Percentiles rank a stretch among this genome's conserved stretches.
Conservation (phyloP, 352 stramenopile genomes). For the Ophiocytium majus region DNA sequence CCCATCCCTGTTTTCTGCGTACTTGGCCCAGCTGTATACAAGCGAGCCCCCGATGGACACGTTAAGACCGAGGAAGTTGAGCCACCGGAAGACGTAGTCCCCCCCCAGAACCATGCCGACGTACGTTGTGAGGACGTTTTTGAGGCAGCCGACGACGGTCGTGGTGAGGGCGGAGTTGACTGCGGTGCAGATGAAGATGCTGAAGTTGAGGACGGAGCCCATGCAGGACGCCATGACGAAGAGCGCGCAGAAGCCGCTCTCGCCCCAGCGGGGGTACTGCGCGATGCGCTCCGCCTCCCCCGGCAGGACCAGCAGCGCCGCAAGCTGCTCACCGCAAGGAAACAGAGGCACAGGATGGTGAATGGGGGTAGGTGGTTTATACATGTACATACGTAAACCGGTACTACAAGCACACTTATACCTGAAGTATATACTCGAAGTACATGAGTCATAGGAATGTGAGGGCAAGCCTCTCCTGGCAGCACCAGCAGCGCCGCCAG, state of each 20-base stretch:
- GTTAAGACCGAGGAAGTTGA: slow-evolving; percentile 64
- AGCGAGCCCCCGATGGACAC: slow-evolving; percentile 56
- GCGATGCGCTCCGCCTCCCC: slow-evolving; percentile 53
- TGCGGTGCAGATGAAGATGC: slow-evolving; percentile 66
- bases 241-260: slow-evolving; percentile 54
- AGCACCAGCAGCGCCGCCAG: no score
- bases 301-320: no score
- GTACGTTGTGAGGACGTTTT: slow-evolving; percentile 61
- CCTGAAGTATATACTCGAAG: no score
- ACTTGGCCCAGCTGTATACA: slow-evolving; percentile 54
- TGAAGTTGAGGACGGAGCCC: slow-evolving; percentile 64
- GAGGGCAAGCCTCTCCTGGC: no score
- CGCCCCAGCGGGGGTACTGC: slow-evolving; percentile 54
- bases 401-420: no score
- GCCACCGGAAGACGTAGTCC: slow-evolving; percentile 62
- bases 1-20: neutral
- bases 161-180: slow-evolving; percentile 66
- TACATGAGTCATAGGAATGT: no score
- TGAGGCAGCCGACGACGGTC: slow-evolving; percentile 64
- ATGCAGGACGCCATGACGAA: slow-evolving; percentile 47
- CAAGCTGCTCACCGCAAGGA: no score
- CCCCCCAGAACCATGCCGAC: slow-evolving; percentile 64
- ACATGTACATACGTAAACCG: no score
- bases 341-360: no score
- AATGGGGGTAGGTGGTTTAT: no score